phyloP scores from a whole-genome alignment of 495 filamentous ascomycete species.

The Rostrohypoxylon terebratum region DNA sequence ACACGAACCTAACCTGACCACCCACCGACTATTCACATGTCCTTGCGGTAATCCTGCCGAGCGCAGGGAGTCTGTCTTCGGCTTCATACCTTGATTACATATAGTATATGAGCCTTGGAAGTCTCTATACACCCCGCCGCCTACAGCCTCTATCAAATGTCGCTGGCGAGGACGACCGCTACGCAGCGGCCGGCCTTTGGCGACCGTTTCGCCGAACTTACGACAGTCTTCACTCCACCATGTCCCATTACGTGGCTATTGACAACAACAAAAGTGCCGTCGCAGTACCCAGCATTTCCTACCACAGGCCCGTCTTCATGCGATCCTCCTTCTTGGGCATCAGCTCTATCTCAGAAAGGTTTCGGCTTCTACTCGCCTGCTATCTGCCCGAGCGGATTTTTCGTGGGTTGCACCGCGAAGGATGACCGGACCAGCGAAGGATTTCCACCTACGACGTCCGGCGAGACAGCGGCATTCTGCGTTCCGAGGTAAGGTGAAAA shows the following conservation, averaged over 20 bases:
- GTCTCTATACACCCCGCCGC: background rate
- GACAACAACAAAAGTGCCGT: constrained; percentile 53
- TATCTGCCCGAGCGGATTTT: constrained; percentile 56
- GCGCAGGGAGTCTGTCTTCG: background rate
- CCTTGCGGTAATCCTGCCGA: constrained; percentile 15
- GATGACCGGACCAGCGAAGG: constrained; percentile 49
- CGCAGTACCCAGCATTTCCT: constrained; percentile 56
- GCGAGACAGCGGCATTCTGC: constrained; percentile 56
- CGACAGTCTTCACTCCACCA: constrained; percentile 56
- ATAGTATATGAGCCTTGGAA: background rate
- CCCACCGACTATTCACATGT: background rate
- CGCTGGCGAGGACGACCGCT: constrained; percentile 10
- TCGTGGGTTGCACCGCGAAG: constrained; percentile 51
- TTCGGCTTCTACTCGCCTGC: constrained; percentile 59
- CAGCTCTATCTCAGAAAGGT: constrained; percentile 50
- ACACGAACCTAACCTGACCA: background rate
- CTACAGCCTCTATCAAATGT: constrained; percentile 7
- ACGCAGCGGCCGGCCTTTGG: constrained; percentile 17
- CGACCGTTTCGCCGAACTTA: constrained; percentile 50
- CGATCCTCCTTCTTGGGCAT: constrained; percentile 53
- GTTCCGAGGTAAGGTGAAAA: constrained; percentile 45
- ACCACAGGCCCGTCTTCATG: constrained; percentile 50
- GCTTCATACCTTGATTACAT: background rate
- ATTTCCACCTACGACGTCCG: constrained; percentile 50
- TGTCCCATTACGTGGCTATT: constrained; percentile 56